Base-by-base conservation (phyloP, 139 green algal species). In the Micractinium conductrix region DNA sequence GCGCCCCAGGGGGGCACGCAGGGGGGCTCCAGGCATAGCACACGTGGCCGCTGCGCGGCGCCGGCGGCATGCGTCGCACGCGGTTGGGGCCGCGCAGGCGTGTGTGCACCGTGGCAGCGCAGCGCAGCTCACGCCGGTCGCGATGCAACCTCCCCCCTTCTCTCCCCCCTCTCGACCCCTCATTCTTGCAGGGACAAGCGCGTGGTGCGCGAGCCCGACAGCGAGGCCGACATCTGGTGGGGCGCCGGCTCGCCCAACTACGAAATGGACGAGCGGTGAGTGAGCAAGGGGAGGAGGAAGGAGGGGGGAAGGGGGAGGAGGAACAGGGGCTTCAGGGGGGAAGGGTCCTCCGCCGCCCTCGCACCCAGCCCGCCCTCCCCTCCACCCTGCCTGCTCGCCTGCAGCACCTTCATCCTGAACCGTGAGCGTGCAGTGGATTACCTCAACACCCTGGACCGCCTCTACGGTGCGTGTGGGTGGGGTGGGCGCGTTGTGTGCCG, bases 131-230 rank as follows among this genome's bases (percentile, higher is more conserved):
- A n/a, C n/a, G n/a, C n/a, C n/a, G n/a, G n/a, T n/a, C n/a, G n/a
- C n/a, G n/a, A n/a, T n/a, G n/a, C n/a, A n/a, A n/a, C n/a, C n/a
- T n/a, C n/a, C n/a, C n/a, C n/a, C n/a, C n/a, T n/a, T n/a, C n/a
- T n/a, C n/a, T n/a, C n/a, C n/a, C n/a, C n/a, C n/a, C n/a, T n/a
- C n/a, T n/a, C n/a, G n/a, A n/a, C n/a, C n/a, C n/a, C 86, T 2
- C 86, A 94, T 73, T 81, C 88, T 22, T 26, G n/a, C 68, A 94
- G 94, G 70, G 96, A 99, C 94, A 99, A 98, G 94, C 93, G 96
- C 53, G 93, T 99, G n/a, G 95, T 99, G 81, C 87, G 90, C 2
- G 94, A 99, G 81, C 60, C 91, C 0, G 79, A 81, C 7, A 94
- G 91, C 1, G 88, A 96, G 84, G 85, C 88, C 28, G 92, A 97